Evolutionary conservation across 495 filamentous ascomycete species (phyloP), one percentile per base, ranked within the genome.

Genomic region (Tuber calosporum): DNA sequence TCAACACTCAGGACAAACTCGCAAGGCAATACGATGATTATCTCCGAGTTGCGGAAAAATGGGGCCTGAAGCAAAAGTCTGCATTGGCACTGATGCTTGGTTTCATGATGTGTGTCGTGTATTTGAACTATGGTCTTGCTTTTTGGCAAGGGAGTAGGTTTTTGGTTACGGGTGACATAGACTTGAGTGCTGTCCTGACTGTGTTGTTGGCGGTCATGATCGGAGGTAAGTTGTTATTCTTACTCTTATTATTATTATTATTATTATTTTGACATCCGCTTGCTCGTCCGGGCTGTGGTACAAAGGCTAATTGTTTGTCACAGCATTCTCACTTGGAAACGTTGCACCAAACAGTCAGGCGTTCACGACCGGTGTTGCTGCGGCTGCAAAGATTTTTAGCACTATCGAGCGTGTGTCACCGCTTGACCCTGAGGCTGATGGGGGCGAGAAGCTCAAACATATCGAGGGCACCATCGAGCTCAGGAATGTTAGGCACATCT

Each of bases 81-180:
- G 84, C 87, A 4, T 81, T 94, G 41, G 91, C 88, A 34, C 74
- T 90, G 36, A 93, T 97, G 92, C 84, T 99, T 53, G 92, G 89
- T 66, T 84, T 85, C 62, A 91, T 97, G 89, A 92, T 97, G 85
- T 84, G 86, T 72, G 84, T 94, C 71, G 87, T 98, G 74, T 97
- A 93, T 79, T 82, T 94, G 53, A 96, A 94, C 82, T 97, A 97
- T 77, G 92, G 90, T 42, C 87, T 99, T 48, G 90, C 93, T 48
- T 99, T 98, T 84, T 99, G 95, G 95, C 91, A 93, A 86, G 95
- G 95, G 17, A 93, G 91, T 73, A 86, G 88, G 67, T 97, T 89
- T 82, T 80, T 96, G 9, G 89, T 93, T 0, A 80, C 86, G 13
- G 89, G 89, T 2, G 86, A 89, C n/a, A 85, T 91, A 37, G 43